Conservation (phyloP, 1,139 yeast genomes). For the Suhomyces kunorum region DNA sequence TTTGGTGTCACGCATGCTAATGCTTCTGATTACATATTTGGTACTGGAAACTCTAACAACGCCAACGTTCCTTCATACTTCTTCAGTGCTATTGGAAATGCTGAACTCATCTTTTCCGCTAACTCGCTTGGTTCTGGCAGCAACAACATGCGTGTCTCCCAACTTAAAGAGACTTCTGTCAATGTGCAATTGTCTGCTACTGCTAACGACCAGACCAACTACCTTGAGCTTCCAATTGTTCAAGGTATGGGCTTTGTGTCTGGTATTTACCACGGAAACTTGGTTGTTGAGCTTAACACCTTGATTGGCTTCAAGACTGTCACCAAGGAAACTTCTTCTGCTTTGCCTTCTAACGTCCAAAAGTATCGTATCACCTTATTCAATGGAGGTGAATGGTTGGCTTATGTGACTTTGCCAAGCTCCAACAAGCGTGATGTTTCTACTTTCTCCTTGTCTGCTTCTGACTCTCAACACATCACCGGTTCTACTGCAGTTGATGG, state of each 20-base stretch:
- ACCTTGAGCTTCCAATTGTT: constrained; percentile 46
- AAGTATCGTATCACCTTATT: constrained; percentile 60
- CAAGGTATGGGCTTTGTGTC: constrained; percentile 71
- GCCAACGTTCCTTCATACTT: constrained; percentile 39
- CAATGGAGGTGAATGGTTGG: constrained; percentile 55
- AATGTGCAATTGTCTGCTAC: constrained; percentile 42
- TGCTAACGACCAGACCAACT: constrained; percentile 23
- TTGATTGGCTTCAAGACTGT: constrained; percentile 54
- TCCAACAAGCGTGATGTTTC: constrained; percentile 15
- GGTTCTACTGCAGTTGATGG: constrained; percentile 54
- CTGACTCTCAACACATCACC: constrained; percentile 37
- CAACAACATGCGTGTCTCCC: constrained; percentile 36
- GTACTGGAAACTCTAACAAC: constrained; percentile 47
- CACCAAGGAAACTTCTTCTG: constrained; percentile 41
- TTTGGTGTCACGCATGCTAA: constrained; percentile 69
- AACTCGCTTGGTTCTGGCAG: constrained; percentile 39
- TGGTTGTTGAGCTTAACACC: constrained; percentile 56
- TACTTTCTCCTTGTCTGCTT: constrained; percentile 38
- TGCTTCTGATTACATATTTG: constrained; percentile 62
- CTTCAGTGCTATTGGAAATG: constrained; percentile 55
- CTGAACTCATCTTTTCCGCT: constrained; percentile 59
- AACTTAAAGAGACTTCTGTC: constrained; percentile 59
- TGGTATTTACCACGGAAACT: constrained; percentile 54
- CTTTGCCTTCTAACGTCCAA: constrained; percentile 40
- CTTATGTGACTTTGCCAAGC: constrained; percentile 57